Evolutionary conservation across 2,329 filamentous ascomycete species (phyloP).

Genomic region (Aureobasidium melanogenum): DNA sequence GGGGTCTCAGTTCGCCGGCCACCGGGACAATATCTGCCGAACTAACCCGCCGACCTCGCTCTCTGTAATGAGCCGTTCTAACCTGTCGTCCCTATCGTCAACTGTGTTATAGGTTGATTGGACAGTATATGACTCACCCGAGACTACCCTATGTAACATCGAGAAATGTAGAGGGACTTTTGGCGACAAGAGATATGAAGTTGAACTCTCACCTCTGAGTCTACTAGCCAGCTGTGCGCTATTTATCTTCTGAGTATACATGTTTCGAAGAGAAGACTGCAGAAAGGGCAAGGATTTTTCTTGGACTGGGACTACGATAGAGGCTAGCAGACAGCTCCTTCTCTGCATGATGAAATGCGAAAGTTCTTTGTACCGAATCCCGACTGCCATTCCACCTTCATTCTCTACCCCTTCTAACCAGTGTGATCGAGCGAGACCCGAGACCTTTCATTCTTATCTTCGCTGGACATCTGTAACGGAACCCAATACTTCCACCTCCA

Average conservation of each 20-base stretch:
- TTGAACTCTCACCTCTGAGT: no score
- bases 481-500: background rate
- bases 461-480: background rate
- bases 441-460: background rate
- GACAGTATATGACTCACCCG: background rate
- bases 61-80: background rate
- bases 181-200: background rate
- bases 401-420: background rate
- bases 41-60: background rate
- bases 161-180: background rate
- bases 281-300: no score
- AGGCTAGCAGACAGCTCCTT: no score
- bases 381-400: background rate
- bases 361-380: no score
- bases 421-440: background rate
- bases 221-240: background rate
- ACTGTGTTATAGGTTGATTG: background rate
- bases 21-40: background rate
- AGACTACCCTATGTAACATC: background rate
- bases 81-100: background rate
- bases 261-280: no score
- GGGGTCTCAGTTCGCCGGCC: background rate
- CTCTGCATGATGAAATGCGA: no score
- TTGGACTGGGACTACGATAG: no score
- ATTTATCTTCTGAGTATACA: background rate